These are phyloP conservation scores for Spiraea crenata DNA, from an alignment of 331 rosid genomes.

Conservation along the genomic window DNA sequence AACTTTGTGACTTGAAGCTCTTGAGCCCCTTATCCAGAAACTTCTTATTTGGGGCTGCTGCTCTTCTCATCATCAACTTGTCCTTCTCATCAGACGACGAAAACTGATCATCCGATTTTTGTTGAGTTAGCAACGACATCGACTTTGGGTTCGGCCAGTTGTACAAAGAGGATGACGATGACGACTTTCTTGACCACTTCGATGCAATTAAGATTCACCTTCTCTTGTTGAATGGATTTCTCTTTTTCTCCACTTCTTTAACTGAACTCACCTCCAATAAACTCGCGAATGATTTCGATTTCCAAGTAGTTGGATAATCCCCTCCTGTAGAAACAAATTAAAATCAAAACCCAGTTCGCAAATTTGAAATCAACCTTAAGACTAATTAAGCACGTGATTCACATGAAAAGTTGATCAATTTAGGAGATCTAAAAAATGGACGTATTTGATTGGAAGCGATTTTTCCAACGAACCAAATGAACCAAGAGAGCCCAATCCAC, in stretches of 20 bases:
- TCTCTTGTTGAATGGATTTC: too few relatives aligned
- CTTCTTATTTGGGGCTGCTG: conserved; percentile 3
- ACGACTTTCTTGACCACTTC: too few relatives aligned
- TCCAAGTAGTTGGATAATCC: conserved; percentile 83
- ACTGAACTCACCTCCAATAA: too few relatives aligned
- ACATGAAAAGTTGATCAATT: too few relatives aligned
- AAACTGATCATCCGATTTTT: conserved; percentile 9
- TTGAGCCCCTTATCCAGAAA: conserved; percentile 33
- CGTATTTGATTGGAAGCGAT: conserved; percentile 88
- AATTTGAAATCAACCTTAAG: not conserved
- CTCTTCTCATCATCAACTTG: conserved; percentile 22
- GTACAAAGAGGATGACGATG: too few relatives aligned
- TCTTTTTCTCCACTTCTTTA: too few relatives aligned
- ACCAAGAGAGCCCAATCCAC: conserved; percentile 22
- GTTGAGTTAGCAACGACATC: too few relatives aligned
- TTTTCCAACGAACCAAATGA: conserved; percentile 61
- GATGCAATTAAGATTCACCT: too few relatives aligned
- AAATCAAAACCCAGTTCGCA: not conserved
- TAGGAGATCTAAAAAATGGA: conserved; percentile 7
- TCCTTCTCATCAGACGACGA: conserved; percentile 35
- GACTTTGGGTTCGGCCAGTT: too few relatives aligned
- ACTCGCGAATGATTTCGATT: too few relatives aligned
- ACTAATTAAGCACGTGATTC: not conserved
- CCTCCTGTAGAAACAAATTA: conserved; percentile 43
- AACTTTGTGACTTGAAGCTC: conserved; percentile 66